phyloP scores from a whole-genome alignment of 129 eudicot genomes.

The Centrapalus pauciflorus region DNA sequence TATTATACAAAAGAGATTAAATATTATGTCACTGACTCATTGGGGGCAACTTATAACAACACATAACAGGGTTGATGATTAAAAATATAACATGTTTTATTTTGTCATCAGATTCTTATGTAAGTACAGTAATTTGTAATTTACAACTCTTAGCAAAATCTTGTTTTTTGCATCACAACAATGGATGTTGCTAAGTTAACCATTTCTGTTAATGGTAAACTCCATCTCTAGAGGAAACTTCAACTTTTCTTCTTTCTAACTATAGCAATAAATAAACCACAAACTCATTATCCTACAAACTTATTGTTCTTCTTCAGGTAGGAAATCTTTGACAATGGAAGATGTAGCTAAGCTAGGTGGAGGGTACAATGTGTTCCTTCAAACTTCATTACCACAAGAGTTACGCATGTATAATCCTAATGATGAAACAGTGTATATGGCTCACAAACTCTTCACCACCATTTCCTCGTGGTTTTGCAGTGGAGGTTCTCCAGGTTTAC shows the following conservation, averaged over 20 bases:
- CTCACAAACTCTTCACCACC: conserved; percentile 45
- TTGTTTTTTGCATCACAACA: too few relatives aligned
- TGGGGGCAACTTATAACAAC: conserved; percentile 80
- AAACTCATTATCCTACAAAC: neutral
- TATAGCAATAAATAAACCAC: neutral
- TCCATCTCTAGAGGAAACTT: neutral
- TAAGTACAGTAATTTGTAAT: too few relatives aligned
- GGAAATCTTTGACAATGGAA: conserved; percentile 36
- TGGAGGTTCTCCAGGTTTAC: conserved; percentile 81
- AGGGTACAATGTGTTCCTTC: conserved; percentile 69
- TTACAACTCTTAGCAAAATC: too few relatives aligned
- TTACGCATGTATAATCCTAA: conserved; percentile 47
- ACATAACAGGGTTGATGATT: too few relatives aligned
- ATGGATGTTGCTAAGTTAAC: conserved; percentile 49
- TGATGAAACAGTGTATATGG: conserved; percentile 47
- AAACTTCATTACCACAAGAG: conserved; percentile 54
- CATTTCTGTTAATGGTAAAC: conserved; percentile 48
- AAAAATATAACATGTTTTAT: too few relatives aligned
- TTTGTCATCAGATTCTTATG: too few relatives aligned
- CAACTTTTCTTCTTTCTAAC: neutral
- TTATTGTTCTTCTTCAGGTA: conserved; percentile 37
- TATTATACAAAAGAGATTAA: too few relatives aligned
- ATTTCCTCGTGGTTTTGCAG: conserved; percentile 75
- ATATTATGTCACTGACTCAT: conserved; percentile 56
- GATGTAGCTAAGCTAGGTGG: conserved; percentile 56